phyloP scores from a whole-genome alignment of 305 asterid species.

The Fraxinus angustifolia region DNA sequence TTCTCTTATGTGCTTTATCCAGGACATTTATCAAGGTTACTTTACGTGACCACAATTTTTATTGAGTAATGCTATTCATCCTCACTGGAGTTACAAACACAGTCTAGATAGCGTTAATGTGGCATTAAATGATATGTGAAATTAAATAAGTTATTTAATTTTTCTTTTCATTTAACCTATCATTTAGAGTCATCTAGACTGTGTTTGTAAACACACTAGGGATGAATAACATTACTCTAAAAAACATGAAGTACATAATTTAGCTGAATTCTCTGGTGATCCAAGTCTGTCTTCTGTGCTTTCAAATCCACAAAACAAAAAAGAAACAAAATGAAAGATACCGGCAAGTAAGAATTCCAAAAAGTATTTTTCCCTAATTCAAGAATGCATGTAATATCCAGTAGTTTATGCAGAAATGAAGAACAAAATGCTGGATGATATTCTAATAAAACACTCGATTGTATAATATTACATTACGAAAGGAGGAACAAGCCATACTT shows the following conservation, averaged over 20 bases:
- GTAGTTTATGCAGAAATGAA: conserved; percentile 19
- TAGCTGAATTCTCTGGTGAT: background rate
- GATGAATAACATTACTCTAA: too few species aligned
- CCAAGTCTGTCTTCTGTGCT: background rate
- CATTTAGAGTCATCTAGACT: too few species aligned
- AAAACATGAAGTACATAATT: background rate
- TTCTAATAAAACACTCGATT: conserved; percentile 18
- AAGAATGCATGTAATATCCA: conserved; percentile 24
- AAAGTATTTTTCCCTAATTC: conserved; percentile 12
- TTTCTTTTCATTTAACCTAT: too few species aligned
- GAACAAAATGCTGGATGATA: conserved; percentile 15
- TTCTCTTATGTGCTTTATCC: background rate
- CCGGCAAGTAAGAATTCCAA: conserved; percentile 7
- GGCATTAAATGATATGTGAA: too few species aligned
- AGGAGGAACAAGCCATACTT: background rate
- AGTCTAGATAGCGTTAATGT: too few species aligned
- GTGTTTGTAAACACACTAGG: too few species aligned
- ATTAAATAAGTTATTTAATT: too few species aligned
- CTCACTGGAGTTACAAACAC: too few species aligned
- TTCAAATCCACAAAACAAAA: background rate
- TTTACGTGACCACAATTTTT: background rate
- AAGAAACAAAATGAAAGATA: background rate
- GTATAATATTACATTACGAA: conserved; percentile 8
- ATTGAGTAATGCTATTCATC: too few species aligned
- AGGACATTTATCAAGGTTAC: background rate